These are phyloP conservation scores for Nemania bipapillata DNA, from an alignment of 2,329 filamentous ascomycete species.

Conservation along the genomic window DNA sequence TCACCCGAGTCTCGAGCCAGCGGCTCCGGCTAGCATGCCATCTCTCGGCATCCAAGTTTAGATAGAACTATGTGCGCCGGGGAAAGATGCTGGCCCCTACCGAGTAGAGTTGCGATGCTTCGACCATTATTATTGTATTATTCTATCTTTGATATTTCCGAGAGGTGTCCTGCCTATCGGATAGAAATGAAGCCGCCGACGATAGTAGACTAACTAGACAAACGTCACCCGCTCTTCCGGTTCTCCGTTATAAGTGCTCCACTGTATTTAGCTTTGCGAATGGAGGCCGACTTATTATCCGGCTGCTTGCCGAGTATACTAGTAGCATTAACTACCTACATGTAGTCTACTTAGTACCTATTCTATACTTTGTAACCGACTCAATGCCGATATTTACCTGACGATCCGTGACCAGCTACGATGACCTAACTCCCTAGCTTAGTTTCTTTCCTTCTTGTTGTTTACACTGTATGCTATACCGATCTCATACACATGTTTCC, in stretches of 20 bases:
- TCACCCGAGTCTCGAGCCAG: too few relatives aligned
- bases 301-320: not conserved
- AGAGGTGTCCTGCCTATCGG: slow-evolving; percentile 21
- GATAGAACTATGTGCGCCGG: slow-evolving; percentile 1
- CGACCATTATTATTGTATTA: too few relatives aligned
- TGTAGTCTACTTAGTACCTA: too few relatives aligned
- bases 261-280: slow-evolving; percentile 18
- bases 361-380: not conserved
- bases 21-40: slow-evolving; percentile 12
- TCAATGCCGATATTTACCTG: slow-evolving; percentile 5
- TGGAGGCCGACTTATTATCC: slow-evolving; percentile 4
- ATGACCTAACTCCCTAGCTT: not conserved
- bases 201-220: not conserved
- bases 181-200: slow-evolving; percentile 28
- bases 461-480: slow-evolving; percentile 5
- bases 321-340: too few relatives aligned
- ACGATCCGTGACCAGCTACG: not conserved
- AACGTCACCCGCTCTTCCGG: not conserved
- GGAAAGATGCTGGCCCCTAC: slow-evolving; percentile 4
- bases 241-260: not conserved
- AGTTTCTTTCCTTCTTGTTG: not conserved
- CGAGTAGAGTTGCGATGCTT: not conserved
- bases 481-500: not conserved
- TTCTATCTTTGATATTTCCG: not conserved
- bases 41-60: slow-evolving; percentile 16